Base-by-base conservation (phyloP, 2,329 filamentous ascomycete species). In the Thelonectria blattea region DNA sequence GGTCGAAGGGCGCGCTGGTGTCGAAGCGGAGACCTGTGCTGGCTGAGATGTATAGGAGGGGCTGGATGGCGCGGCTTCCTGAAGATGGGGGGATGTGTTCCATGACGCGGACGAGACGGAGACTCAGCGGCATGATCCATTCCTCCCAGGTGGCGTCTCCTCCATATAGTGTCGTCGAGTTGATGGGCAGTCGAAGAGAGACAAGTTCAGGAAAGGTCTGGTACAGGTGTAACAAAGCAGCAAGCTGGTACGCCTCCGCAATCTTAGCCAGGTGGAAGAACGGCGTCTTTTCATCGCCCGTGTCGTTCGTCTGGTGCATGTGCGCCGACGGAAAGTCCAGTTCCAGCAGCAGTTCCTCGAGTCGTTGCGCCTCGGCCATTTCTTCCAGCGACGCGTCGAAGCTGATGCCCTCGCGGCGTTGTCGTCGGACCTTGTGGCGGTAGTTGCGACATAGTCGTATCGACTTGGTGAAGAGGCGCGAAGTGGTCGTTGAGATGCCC, bases 171-270 rank as follows among this genome's bases (percentile, higher is more conserved):
- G 41, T 45, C 3, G 45, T 62, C 11, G 63, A 67, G 24, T 68
- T 60, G 2, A 64, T 67, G 5, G 75, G 74, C 1, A 76, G 55
- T 2, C 74, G 67, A 1, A 73, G 46, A 0, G 73, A 68, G 2
- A 75, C 75, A 1, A 77, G 64, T 11, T 76, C 74, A 0, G 75
- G 75, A 2, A 77, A 77, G 0, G 77, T 78, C 60, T 78, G 73
- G 65, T 79, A 79, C 0, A 79, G 71, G 24, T 79, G 77, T 1
- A 79, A 62, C 4, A 79, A 55, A 0, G 77, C 74, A 1, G 74
- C 71, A 5, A 79, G 65, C 24, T 76, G 73, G 42, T 78, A 79
- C 0, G 76, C 76, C 56, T 79, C 77, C n/a, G 76, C 76, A 1
- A 76, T 72, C 8, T 69, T 64, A 1, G 71, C 69, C 0, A 79